A percentile compares a stretch with the other conserved stretches of the same genome.
These are phyloP conservation scores for Penicillium fuscoglaucum DNA, from an alignment of 2,329 filamentous ascomycete genomes.

Conservation along the genomic window DNA sequence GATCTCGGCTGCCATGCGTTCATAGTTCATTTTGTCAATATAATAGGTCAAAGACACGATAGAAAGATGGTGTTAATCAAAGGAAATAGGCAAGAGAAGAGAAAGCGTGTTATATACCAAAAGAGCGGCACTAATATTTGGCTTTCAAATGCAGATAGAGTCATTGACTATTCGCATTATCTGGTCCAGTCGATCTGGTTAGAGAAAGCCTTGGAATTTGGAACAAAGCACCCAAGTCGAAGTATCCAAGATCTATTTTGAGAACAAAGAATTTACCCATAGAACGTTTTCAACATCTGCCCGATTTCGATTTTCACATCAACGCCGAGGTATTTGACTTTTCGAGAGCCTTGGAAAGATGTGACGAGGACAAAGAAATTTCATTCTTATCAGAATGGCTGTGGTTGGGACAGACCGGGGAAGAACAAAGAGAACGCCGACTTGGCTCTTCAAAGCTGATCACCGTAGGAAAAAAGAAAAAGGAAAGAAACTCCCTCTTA, in stretches of 20 bases:
- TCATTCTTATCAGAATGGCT: neutral
- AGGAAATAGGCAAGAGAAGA: neutral
- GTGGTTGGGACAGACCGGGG: neutral
- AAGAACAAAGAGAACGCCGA: constrained; percentile 2
- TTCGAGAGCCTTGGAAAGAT: neutral
- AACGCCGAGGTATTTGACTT: neutral
- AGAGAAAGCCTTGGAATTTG: neutral
- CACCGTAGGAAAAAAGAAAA: neutral
- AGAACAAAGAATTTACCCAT: constrained; percentile 5
- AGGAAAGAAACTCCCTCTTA: neutral
- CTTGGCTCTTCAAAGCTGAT: neutral
- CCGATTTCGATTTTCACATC: neutral
- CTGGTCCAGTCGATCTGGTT: neutral
- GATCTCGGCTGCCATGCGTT: constrained; percentile 1
- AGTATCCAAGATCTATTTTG: constrained; percentile 2
- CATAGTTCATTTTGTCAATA: constrained; percentile 6
- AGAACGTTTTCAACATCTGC: neutral
- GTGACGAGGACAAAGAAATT: neutral
- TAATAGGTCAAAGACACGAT: neutral
- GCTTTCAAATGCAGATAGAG: neutral
- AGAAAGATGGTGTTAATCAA: neutral
- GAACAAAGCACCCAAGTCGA: neutral
- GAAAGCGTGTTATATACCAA: neutral
- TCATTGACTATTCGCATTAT: neutral
- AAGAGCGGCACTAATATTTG: neutral